These are phyloP conservation scores for Alternaria postmessia DNA, from an alignment of 2,329 filamentous ascomycete species.

Conservation along the genomic window DNA sequence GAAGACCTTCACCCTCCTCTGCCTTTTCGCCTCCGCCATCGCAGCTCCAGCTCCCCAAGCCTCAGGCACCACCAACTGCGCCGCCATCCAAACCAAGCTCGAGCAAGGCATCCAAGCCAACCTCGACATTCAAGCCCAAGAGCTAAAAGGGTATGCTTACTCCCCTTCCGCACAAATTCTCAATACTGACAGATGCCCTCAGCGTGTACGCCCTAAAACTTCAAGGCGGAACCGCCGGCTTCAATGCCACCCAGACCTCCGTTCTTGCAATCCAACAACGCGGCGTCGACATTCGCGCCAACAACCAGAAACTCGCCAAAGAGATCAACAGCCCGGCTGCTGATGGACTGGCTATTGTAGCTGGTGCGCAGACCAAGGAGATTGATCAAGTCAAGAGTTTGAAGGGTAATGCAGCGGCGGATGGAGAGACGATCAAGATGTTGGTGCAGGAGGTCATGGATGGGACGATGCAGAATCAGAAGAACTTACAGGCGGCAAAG, in stretches of 20 bases:
- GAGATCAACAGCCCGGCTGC: slow-evolving; percentile 25
- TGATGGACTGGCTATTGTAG: slow-evolving; percentile 23
- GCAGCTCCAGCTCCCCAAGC: slow-evolving; percentile 1
- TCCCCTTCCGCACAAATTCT: no score
- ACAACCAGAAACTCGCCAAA: slow-evolving; percentile 30
- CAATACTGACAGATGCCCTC: background rate
- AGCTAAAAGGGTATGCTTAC: slow-evolving; percentile 24
- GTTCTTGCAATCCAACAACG: slow-evolving; percentile 24
- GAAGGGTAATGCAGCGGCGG: slow-evolving; percentile 6
- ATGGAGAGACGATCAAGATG: slow-evolving; percentile 17
- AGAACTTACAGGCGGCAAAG: slow-evolving; percentile 22
- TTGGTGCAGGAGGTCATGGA: slow-evolving; percentile 25
- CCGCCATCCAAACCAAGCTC: slow-evolving; percentile 10
- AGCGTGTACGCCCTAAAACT: slow-evolving; percentile 21
- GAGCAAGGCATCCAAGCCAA: slow-evolving; percentile 28
- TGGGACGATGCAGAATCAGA: slow-evolving; percentile 29
- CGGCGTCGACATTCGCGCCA: slow-evolving; percentile 28
- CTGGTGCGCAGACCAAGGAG: slow-evolving; percentile 25
- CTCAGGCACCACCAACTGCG: background rate
- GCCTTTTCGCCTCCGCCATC: slow-evolving; percentile 6
- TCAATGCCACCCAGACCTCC: background rate
- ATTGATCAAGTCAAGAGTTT: slow-evolving; percentile 23
- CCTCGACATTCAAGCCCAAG: slow-evolving; percentile 31
- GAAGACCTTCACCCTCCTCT: slow-evolving; percentile 15
- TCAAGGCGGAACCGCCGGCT: slow-evolving; percentile 2